phyloP scores from a whole-genome alignment of 129 eudicot genomes.

The Ambrosia trifida region DNA sequence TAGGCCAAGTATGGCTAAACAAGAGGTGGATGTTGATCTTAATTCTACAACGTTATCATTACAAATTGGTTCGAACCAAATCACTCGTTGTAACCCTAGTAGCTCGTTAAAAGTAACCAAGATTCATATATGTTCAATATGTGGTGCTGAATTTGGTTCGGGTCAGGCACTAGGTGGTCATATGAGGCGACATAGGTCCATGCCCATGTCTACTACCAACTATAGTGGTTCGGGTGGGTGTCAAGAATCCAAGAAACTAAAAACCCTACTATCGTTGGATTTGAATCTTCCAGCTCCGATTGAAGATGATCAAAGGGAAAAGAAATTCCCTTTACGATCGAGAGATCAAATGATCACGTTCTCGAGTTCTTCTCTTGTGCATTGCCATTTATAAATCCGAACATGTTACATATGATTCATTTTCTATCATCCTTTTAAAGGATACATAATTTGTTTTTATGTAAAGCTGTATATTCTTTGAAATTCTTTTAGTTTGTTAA shows the following conservation, averaged over 20 bases:
- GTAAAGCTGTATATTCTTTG: conserved; percentile 36
- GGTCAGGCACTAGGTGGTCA: conserved; percentile 97
- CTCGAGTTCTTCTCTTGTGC: conserved; percentile 62
- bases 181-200: conserved; percentile 84
- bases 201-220: conserved; percentile 23
- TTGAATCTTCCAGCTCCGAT: conserved; percentile 75
- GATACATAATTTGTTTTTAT: conserved; percentile 18
- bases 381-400: conserved; percentile 56
- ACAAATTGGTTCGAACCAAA: conserved; percentile 35
- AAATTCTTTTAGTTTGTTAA: conserved; percentile 34
- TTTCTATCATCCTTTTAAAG: conserved; percentile 6
- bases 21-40: conserved; percentile 21
- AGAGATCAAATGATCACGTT: conserved; percentile 62
- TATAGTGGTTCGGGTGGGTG: conserved; percentile 17
- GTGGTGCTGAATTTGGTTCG: conserved; percentile 76
- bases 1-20: conserved; percentile 19
- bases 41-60: conserved; percentile 45
- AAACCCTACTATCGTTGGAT: conserved; percentile 52
- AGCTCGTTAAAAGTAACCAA: conserved; percentile 32
- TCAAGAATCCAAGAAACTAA: conserved; percentile 50
- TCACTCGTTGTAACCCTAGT: conserved; percentile 17
- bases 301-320: conserved; percentile 43
- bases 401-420: conserved; percentile 9
- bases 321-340: conserved; percentile 49
- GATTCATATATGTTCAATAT: conserved; percentile 82